phyloP scores from a whole-genome alignment of 805 yeast species.

The Komagataella pastoris region DNA sequence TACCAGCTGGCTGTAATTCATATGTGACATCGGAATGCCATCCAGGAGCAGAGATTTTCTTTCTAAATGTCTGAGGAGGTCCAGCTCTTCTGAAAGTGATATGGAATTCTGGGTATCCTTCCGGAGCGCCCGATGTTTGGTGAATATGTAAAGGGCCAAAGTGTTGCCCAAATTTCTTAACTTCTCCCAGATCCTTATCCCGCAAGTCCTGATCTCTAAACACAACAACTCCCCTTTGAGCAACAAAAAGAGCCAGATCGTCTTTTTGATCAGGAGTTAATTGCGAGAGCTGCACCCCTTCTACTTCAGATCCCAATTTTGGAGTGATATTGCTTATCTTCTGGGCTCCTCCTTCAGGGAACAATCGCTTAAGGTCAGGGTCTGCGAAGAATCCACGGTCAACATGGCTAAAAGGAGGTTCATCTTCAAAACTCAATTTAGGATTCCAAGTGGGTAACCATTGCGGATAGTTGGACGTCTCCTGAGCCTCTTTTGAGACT shows the following conservation, averaged over 20 bases:
- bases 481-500: background rate
- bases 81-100: conserved; percentile 40
- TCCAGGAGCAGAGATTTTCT: conserved; percentile 13
- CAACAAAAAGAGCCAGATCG: conserved; percentile 56
- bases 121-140: conserved; percentile 63
- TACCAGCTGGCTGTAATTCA: conserved; percentile 62
- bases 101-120: conserved; percentile 44
- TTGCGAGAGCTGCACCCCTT: conserved; percentile 44
- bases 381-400: conserved; percentile 59
- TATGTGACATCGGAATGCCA: conserved; percentile 74
- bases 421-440: conserved; percentile 3
- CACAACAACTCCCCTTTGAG: conserved; percentile 56
- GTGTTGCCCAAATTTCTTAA: conserved; percentile 40
- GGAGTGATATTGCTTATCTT: conserved; percentile 39
- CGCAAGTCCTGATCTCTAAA: conserved; percentile 58
- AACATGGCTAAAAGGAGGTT: conserved; percentile 32
- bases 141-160: conserved; percentile 66
- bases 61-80: conserved; percentile 23
- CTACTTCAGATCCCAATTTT: conserved; percentile 53
- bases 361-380: conserved; percentile 35
- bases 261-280: conserved; percentile 43
- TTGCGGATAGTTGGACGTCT: conserved; percentile 12
- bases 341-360: conserved; percentile 16
- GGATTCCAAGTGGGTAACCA: conserved; percentile 20
- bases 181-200: conserved; percentile 33